A percentile compares a stretch with the other conserved stretches of the same genome.
phyloP scores from a whole-genome alignment of 495 filamentous ascomycete genomes.

The Penicillium steckii region DNA sequence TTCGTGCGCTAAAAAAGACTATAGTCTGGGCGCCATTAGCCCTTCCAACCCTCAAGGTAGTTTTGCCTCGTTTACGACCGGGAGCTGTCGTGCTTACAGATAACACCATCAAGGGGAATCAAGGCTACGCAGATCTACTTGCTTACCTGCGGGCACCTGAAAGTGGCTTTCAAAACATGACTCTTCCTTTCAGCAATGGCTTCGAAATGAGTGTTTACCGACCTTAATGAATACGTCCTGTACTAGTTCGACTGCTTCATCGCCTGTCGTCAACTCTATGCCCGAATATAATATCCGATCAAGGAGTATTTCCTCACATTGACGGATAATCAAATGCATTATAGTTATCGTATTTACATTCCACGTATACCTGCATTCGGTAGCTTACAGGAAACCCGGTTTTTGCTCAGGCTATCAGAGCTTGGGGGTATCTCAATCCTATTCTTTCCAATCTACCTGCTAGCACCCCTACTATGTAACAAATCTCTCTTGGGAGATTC shows the following conservation, averaged over 20 bases:
- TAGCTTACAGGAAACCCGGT: no score
- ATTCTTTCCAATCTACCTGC: no score
- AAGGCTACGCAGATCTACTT: conserved; percentile 32
- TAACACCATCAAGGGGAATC: conserved; percentile 36
- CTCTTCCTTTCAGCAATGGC: conserved; percentile 30
- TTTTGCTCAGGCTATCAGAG: no score
- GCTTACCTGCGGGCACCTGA: conserved; percentile 18
- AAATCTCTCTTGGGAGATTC: no score
- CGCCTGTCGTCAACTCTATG: not conserved
- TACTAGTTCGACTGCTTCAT: not conserved
- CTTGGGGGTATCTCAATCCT: no score
- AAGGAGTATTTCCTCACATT: no score
- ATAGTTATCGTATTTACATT: no score
- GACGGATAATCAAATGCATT: no score
- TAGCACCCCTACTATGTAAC: no score
- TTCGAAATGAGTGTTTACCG: conserved; percentile 29
- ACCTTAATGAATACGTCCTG: not conserved
- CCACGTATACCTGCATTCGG: no score
- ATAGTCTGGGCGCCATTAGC: conserved; percentile 52
- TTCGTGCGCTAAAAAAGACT: conserved; percentile 2
- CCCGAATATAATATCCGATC: no score
- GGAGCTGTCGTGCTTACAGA: conserved; percentile 51
- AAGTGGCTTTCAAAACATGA: conserved; percentile 30
- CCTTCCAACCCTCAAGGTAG: conserved; percentile 46
- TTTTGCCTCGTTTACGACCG: conserved; percentile 40